phyloP scores from a whole-genome alignment of 2,329 filamentous ascomycete genomes.

The Bimuria novae-zelandiae region DNA sequence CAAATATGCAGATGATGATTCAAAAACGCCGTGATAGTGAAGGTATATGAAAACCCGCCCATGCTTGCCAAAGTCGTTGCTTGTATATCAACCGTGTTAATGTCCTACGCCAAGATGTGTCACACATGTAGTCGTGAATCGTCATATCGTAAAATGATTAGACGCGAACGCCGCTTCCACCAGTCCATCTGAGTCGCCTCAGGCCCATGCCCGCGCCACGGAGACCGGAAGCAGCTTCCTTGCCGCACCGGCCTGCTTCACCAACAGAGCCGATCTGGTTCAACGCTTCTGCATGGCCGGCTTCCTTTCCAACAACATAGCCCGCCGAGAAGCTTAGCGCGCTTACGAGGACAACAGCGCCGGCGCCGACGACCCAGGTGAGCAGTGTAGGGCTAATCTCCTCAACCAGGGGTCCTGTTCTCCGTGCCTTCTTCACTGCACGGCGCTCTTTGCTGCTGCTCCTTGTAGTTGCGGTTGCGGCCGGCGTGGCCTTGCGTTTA shows the following conservation, averaged over 20 bases:
- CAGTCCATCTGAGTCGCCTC: conserved; percentile 39
- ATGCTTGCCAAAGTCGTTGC: not conserved
- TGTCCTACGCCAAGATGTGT: not conserved
- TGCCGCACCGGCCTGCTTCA: conserved; percentile 40
- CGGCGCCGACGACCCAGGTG: conserved; percentile 69
- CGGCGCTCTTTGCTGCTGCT: conserved; percentile 52
- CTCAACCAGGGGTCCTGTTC: conserved; percentile 40
- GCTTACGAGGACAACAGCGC: conserved; percentile 66
- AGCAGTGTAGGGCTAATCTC: conserved; percentile 63
- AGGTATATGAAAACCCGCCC: not conserved
- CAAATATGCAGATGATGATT: conserved; percentile 2
- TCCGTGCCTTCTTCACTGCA: conserved; percentile 50
- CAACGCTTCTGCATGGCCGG: conserved; percentile 57
- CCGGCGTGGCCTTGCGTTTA: conserved; percentile 52
- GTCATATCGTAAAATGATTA: conserved; percentile 9
- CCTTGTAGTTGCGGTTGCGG: conserved; percentile 33
- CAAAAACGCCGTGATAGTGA: conserved; percentile 3
- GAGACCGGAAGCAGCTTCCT: conserved; percentile 35
- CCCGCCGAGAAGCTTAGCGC: conserved; percentile 69
- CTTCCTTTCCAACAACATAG: conserved; percentile 64
- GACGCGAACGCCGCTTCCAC: conserved; percentile 28
- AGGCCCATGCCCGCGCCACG: conserved; percentile 36
- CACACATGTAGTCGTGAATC: not conserved
- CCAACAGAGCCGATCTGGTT: conserved; percentile 35
- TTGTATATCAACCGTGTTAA: conserved; percentile 2